These are phyloP conservation scores for Apiospora kogelbergensis DNA, from an alignment of 2,329 filamentous ascomycete species.

Conservation along the genomic window DNA sequence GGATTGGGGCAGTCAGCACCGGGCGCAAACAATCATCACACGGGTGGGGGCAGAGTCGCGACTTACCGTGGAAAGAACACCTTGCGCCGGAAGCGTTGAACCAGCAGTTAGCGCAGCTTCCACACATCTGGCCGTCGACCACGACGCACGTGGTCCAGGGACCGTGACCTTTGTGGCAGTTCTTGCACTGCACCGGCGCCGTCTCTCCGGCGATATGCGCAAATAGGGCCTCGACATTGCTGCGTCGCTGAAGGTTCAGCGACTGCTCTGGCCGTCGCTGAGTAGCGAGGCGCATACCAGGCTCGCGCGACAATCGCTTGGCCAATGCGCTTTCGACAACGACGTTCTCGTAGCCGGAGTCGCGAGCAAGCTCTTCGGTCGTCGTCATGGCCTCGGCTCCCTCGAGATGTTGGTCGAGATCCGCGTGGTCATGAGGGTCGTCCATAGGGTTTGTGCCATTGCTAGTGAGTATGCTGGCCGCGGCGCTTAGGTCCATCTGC, in stretches of 20 bases:
- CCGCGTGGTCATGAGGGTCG: slow-evolving; percentile 29
- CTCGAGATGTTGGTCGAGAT: slow-evolving; percentile 25
- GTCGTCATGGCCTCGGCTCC: slow-evolving; percentile 31
- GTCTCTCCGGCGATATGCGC: slow-evolving; percentile 55
- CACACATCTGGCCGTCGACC: slow-evolving; percentile 60
- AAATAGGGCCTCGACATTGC: slow-evolving; percentile 60
- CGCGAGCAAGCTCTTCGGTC: slow-evolving; percentile 47
- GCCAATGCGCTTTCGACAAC: slow-evolving; percentile 54
- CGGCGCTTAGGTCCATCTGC: slow-evolving; percentile 29
- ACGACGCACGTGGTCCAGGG: slow-evolving; percentile 60
- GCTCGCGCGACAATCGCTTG: slow-evolving; percentile 51
- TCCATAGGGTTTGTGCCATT: slow-evolving; percentile 31
- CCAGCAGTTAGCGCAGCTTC: slow-evolving; percentile 64
- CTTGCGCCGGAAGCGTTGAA: slow-evolving; percentile 61
- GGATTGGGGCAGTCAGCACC: not conserved
- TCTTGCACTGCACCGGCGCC: slow-evolving; percentile 53
- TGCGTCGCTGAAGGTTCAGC: slow-evolving; percentile 56
- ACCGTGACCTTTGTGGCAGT: slow-evolving; percentile 60
- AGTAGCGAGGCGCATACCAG: slow-evolving; percentile 48
- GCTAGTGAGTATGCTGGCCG: slow-evolving; percentile 30
- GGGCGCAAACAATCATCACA: not conserved
- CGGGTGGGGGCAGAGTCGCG: not conserved
- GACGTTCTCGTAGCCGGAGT: slow-evolving; percentile 47
- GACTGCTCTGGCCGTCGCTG: slow-evolving; percentile 55
- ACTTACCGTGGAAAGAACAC: slow-evolving; percentile 60